Conservation (phyloP, 2,329 filamentous ascomycete genomes). For the Dendrostoma leiphaemia region DNA sequence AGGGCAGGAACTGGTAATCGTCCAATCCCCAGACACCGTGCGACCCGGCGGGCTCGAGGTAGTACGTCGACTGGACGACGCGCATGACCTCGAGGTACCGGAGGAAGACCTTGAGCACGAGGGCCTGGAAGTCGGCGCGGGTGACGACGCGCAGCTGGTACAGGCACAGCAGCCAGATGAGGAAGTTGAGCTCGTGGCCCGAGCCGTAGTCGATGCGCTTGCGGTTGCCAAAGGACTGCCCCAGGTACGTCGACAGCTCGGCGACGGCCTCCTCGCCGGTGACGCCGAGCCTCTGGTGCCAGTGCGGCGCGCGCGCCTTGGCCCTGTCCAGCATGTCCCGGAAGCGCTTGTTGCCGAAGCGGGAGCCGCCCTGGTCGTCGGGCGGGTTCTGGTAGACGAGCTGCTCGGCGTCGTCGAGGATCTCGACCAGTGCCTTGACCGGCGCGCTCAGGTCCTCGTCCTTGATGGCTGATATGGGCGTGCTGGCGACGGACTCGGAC, state of each 20-base stretch:
- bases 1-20: constrained; percentile 95
- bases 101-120: constrained; percentile 77
- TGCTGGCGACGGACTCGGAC: constrained; percentile 75
- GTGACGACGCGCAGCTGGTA: constrained; percentile 72
- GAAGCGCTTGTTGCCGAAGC: constrained; percentile 95
- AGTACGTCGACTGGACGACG: constrained; percentile 84
- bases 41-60: constrained; percentile 93
- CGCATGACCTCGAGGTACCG: constrained; percentile 88
- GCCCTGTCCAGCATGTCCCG: constrained; percentile 74
- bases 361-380: constrained; percentile 80
- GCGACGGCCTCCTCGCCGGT: constrained; percentile 50
- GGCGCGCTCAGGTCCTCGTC: constrained; percentile 55
- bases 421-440: constrained; percentile 62
- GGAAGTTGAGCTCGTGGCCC: constrained; percentile 95
- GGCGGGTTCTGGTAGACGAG: constrained; percentile 71
- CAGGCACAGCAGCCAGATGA: constrained; percentile 93
- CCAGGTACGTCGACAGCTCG: constrained; percentile 78
- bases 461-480: constrained; percentile 61
- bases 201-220: constrained; percentile 93
- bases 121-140: constrained; percentile 63
- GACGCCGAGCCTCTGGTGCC: constrained; percentile 64
- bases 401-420: constrained; percentile 68
- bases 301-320: constrained; percentile 51
- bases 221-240: constrained; percentile 81
- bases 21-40: constrained; percentile 98